A percentile compares a stretch with the other conserved stretches of the same genome.
Conservation (phyloP, 1,284 basidiomycete genomes). For the Fomitopsis schrenkii region DNA sequence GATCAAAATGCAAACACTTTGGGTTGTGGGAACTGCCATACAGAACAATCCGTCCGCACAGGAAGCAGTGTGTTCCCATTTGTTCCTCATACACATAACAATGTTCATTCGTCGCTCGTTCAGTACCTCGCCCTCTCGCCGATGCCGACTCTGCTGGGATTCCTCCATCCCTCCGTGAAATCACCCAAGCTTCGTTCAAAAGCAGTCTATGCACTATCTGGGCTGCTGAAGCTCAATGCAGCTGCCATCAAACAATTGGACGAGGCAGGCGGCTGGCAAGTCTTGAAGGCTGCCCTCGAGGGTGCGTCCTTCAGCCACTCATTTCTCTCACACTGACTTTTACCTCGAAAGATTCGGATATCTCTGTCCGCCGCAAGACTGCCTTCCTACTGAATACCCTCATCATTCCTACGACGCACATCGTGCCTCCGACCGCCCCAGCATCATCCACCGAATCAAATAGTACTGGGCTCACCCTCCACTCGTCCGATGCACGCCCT, state of each 20-base stretch:
- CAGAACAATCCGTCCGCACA: constrained; percentile 96
- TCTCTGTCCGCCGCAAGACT: constrained; percentile 77
- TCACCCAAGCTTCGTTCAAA: constrained; percentile 67
- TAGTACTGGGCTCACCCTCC: constrained; percentile 9
- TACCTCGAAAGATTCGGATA: constrained; percentile 60
- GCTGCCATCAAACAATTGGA: constrained; percentile 62
- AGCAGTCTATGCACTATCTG: constrained; percentile 85
- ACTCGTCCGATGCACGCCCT: constrained; percentile 32
- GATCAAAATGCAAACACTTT: constrained; percentile 75
- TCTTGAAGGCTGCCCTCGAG: constrained; percentile 57
- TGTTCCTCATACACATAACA: no score
- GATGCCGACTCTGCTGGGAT: constrained; percentile 60
- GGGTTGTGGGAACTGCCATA: constrained; percentile 92
- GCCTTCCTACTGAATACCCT: constrained; percentile 83
- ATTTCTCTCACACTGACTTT: not conserved
- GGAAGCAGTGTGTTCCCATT: constrained; percentile 54
- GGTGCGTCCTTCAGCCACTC: constrained; percentile 35
- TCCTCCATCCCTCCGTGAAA: constrained; percentile 50
- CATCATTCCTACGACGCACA: constrained; percentile 49
- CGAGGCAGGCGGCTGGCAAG: constrained; percentile 65
- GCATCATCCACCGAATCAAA: not conserved
- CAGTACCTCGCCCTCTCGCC: constrained; percentile 77
- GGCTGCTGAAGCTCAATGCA: constrained; percentile 80
- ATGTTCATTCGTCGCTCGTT: not conserved
- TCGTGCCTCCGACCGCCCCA: constrained; percentile 12